These are phyloP conservation scores for Colletotrichum sp. DNA, from an alignment of 2,329 filamentous ascomycete species.

Conservation along the genomic window DNA sequence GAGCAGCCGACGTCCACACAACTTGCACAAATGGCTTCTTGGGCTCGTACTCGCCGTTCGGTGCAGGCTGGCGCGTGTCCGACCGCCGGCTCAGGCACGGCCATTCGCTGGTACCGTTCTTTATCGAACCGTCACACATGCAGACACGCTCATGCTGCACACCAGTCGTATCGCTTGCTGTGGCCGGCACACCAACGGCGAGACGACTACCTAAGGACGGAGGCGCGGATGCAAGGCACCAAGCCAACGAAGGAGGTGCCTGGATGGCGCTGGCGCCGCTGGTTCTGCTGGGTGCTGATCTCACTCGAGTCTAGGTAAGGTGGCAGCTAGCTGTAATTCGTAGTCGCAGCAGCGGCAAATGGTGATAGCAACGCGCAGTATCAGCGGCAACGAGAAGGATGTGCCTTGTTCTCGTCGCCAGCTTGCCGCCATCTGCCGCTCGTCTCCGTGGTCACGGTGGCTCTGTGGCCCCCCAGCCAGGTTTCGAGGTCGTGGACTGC, in stretches of 20 bases:
- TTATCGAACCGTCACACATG: constrained; percentile 19
- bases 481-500: not conserved
- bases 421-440: constrained; percentile 9
- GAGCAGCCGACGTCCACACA: constrained; percentile 18
- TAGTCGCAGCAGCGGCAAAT: constrained; percentile 15
- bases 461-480: not conserved
- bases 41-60: constrained; percentile 15
- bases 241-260: not conserved
- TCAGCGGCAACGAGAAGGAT: constrained; percentile 1
- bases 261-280: constrained; percentile 1
- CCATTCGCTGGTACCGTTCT: constrained; percentile 18
- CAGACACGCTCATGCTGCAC: constrained; percentile 14
- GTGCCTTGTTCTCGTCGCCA: not conserved
- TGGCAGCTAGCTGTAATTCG: not conserved
- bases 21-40: constrained; percentile 22
- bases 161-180: constrained; percentile 21
- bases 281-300: constrained; percentile 3
- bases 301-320: not conserved
- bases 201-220: not conserved
- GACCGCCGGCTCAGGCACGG: constrained; percentile 4
- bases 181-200: not conserved
- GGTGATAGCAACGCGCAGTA: not conserved
- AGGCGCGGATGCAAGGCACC: constrained; percentile 19
- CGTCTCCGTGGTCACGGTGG: constrained; percentile 2
- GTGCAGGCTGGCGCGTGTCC: constrained; percentile 11